Percentiles rank a stretch among this genome's conserved stretches.
phyloP scores from a whole-genome alignment of 305 asterid genomes.

The Solanum hybrid region DNA sequence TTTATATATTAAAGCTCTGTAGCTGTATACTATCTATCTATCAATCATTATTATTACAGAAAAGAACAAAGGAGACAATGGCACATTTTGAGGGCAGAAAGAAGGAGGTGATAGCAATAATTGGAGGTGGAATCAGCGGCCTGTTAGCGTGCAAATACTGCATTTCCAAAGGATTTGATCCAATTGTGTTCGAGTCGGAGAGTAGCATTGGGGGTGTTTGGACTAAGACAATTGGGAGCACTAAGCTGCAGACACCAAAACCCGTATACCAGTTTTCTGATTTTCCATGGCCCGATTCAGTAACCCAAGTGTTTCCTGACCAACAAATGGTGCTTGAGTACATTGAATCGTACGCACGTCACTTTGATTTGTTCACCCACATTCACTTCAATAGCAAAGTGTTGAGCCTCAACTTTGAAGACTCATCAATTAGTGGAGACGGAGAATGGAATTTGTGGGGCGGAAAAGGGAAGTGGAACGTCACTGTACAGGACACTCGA shows the following conservation, averaged over 20 bases:
- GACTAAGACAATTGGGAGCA: not conserved
- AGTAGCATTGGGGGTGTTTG: not conserved
- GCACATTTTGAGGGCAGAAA: not conserved
- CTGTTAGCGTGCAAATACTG: not conserved
- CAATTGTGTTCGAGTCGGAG: not conserved
- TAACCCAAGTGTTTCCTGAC: not conserved
- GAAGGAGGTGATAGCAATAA: not conserved
- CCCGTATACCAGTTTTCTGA: not conserved
- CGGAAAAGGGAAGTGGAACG: not conserved
- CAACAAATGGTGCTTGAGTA: not conserved
- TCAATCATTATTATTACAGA: not conserved
- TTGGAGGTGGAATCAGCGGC: not conserved
- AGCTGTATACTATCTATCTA: not conserved
- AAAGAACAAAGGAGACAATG: not conserved
- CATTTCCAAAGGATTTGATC: slow-evolving; percentile 1
- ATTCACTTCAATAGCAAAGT: not conserved
- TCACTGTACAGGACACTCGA: not conserved
- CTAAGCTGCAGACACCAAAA: not conserved
- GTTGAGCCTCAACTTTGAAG: not conserved
- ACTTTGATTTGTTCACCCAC: not conserved
- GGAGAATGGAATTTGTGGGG: not conserved
- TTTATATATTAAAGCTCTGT: not conserved
- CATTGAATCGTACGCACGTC: not conserved
- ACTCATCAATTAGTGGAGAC: not conserved
- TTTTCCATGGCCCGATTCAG: not conserved